A percentile compares a stretch with the other conserved stretches of the same genome.
phyloP scores from a whole-genome alignment of 805 yeast species.

The Cephaloascus albidus region DNA sequence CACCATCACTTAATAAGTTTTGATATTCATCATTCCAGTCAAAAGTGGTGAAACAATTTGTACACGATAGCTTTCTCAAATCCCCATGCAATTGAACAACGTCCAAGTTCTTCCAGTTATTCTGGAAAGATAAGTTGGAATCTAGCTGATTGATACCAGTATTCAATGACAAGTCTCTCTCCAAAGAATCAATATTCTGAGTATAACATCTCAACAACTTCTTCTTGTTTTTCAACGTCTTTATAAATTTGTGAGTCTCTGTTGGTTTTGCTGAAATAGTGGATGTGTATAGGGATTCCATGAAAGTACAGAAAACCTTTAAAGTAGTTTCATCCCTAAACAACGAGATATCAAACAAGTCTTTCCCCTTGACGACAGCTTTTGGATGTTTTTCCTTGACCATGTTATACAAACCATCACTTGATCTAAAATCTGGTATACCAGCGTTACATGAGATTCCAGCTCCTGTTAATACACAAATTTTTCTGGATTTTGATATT shows the following conservation, averaged over 20 bases:
- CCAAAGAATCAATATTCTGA: conserved; percentile 90
- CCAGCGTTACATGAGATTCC: conserved; percentile 97
- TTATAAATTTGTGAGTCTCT: conserved; percentile 70
- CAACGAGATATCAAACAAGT: conserved; percentile 78
- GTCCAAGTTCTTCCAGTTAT: conserved; percentile 54
- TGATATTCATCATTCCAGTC: conserved; percentile 54
- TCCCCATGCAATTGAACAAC: conserved; percentile 92
- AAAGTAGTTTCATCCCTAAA: conserved; percentile 63
- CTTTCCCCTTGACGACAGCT: conserved; percentile 72
- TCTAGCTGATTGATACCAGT: conserved; percentile 38
- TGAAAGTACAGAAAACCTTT: conserved; percentile 75
- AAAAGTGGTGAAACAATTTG: conserved; percentile 49
- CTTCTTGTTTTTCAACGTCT: conserved; percentile 45
- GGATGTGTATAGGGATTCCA: conserved; percentile 67
- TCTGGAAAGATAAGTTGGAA: conserved; percentile 11
- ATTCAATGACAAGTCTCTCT: conserved; percentile 51
- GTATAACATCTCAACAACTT: conserved; percentile 83
- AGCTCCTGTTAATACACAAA: conserved; percentile 84
- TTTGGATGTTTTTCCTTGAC: conserved; percentile 57
- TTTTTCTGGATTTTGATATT: conserved; percentile 38
- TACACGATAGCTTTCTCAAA: conserved; percentile 67
- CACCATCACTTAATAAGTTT: conserved; percentile 44
- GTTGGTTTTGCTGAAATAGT: conserved; percentile 71
- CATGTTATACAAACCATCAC: conserved; percentile 72
- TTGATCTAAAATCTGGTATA: conserved; percentile 88